Evolutionary conservation across 2,329 filamentous ascomycete genomes (phyloP).

Genomic region (Penicillium fuscoglaucum): DNA sequence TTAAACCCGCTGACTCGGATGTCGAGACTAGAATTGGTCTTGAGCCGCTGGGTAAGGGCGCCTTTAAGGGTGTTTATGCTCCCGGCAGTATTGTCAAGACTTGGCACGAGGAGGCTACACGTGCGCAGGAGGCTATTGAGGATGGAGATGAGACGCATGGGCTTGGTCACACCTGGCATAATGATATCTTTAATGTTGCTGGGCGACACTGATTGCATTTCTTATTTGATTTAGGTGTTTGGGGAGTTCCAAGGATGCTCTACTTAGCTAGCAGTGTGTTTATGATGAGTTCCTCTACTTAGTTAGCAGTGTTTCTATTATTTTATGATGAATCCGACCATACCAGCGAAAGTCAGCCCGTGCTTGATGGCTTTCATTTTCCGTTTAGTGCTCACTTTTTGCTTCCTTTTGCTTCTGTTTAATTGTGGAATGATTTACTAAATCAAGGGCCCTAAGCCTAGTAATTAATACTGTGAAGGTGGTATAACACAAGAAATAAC

Average conservation of each 20-base stretch:
- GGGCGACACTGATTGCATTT: conserved; percentile 6
- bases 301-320: background rate
- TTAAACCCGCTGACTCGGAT: conserved; percentile 75
- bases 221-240: background rate
- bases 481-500: background rate
- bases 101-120: conserved; percentile 78
- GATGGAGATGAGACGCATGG: conserved; percentile 64
- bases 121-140: conserved; percentile 71
- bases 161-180: conserved; percentile 65
- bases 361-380: background rate
- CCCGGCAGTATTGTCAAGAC: conserved; percentile 85
- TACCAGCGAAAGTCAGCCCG: background rate
- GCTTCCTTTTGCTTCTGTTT: background rate
- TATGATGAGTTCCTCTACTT: background rate
- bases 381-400: background rate
- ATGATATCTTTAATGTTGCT: conserved; percentile 70
- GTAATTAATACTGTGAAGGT: too few relatives aligned
- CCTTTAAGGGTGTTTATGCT: conserved; percentile 83
- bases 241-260: background rate
- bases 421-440: background rate
- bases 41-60: conserved; percentile 57
- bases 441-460: too few relatives aligned
- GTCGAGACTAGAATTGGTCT: conserved; percentile 73
- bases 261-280: background rate
- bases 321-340: background rate